These are phyloP conservation scores for Naganishia kalamii DNA, from an alignment of 768 basidiomycete genomes.

Conservation along the genomic window DNA sequence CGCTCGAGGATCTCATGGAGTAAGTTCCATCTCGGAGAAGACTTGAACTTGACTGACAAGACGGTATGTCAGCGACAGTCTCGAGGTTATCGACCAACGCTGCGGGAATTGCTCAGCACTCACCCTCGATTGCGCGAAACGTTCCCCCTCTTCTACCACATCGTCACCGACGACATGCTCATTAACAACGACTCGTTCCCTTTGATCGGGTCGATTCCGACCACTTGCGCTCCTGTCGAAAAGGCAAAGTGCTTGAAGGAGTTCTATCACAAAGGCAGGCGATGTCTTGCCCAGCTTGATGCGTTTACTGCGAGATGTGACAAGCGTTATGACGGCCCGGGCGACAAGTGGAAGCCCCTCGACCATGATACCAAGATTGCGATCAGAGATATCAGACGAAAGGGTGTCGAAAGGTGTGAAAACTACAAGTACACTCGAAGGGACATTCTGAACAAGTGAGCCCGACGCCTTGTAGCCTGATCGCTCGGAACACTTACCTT, in stretches of 20 bases:
- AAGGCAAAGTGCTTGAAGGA: constrained; percentile 37
- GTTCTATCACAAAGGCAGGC: constrained; percentile 42
- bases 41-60: neutral
- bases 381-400: constrained; percentile 42
- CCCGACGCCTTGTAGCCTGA: neutral
- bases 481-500: neutral
- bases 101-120: constrained; percentile 36
- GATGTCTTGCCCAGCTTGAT: constrained; percentile 44
- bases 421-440: constrained; percentile 47
- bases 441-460: constrained; percentile 46
- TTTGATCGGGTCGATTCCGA: constrained; percentile 44
- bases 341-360: constrained; percentile 39
- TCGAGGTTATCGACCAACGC: constrained; percentile 29
- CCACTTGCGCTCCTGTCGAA: constrained; percentile 36
- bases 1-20: neutral
- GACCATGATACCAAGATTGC: constrained; percentile 42
- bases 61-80: neutral
- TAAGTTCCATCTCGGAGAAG: neutral
- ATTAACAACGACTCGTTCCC: constrained; percentile 46
- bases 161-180: constrained; percentile 42
- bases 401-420: constrained; percentile 45
- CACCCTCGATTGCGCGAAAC: constrained; percentile 37
- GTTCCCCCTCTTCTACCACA: constrained; percentile 46
- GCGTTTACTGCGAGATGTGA: constrained; percentile 42
- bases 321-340: constrained; percentile 43